Base-by-base conservation (phyloP, 2,329 filamentous ascomycete species). In the Colletotrichum tropicale region DNA sequence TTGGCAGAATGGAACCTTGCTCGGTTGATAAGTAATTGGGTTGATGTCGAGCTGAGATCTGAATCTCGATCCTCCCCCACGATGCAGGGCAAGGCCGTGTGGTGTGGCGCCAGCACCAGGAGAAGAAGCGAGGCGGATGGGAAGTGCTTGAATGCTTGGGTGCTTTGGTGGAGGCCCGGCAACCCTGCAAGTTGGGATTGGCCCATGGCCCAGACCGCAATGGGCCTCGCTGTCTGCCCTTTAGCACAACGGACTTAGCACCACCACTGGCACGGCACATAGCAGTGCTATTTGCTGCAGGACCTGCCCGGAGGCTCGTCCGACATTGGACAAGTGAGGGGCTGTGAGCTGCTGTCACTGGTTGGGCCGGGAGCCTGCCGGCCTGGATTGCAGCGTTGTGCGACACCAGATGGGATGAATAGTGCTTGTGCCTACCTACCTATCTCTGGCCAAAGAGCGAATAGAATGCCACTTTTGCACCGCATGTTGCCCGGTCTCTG, bases 51-150 rank as follows among this genome's bases (percentile, higher is more conserved):
- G 55, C 21, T 56, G 43, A 62, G 66, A 66, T 71, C 55, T 43
- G 52, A 61, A 75, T 76, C 75, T 48, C 48, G 66, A 76, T 75
- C 62, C 43, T 52, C 43, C 75, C 67, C 71, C 66, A 67, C 75
- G 62, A 71, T 76, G 55, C 75, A 66, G 56, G 56, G 62, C 48
- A 43, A 58, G 67, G 32, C 65, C 43, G 43, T 21, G 43, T 52
- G n/a, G 43, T 52, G 71, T 74, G 70, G 64, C 74, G 58, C 58
- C 58, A 69, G 43, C 48, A 64, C 56, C 28, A 64, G 56, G 30
- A 64, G 62, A 67, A 55, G 56, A 67, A 55, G 56, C 71, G 65
- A 64, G 66, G 56, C 71, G 66, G 43, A 64, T 34, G 38, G 69
- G 52, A 52, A 24, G 56, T 30, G 24, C 66, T 60, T n/a, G 32